A percentile compares a stretch with the other conserved stretches of the same genome.
Evolutionary conservation across 2,329 filamentous ascomycete genomes (phyloP).

Genomic region (Hypoxylon rubiginosum): DNA sequence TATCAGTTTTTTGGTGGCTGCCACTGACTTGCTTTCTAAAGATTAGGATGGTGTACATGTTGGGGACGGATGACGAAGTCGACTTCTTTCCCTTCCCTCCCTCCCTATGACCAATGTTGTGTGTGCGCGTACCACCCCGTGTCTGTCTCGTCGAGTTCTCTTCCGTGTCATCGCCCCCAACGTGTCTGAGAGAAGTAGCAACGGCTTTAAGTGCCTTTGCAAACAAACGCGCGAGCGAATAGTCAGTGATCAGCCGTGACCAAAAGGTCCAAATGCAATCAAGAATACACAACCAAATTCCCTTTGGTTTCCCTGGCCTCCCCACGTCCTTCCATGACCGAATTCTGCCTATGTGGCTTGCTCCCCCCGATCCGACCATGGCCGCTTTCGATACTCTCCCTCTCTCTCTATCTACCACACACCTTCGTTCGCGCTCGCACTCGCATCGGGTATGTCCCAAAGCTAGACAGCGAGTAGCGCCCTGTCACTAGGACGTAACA

Average conservation of each 20-base stretch:
- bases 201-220: conserved; percentile 2
- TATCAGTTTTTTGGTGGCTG: conserved; percentile 42
- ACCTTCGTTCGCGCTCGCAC: conserved; percentile 7
- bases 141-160: background rate
- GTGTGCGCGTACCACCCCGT: background rate
- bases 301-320: conserved; percentile 29
- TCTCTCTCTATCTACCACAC: conserved; percentile 12
- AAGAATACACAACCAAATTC: conserved; percentile 42
- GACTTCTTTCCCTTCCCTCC: conserved; percentile 5
- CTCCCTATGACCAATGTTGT: background rate
- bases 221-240: conserved; percentile 24
- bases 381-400: conserved; percentile 19
- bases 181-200: background rate
- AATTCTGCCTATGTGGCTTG: conserved; percentile 19
- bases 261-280: conserved; percentile 45
- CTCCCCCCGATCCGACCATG: conserved; percentile 14
- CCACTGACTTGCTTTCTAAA: conserved; percentile 45
- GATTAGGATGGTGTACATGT: conserved; percentile 44
- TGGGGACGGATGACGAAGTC: conserved; percentile 1
- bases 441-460: conserved; percentile 14
- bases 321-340: conserved; percentile 14
- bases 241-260: conserved; percentile 42
- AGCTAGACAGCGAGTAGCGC: conserved; percentile 6
- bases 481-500: conserved; percentile 26
- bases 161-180: background rate